Evolutionary conservation across 2,329 filamentous ascomycete species (phyloP), one percentile per base, ranked within the genome.

Genomic region (Trichothecium sympodiale): DNA sequence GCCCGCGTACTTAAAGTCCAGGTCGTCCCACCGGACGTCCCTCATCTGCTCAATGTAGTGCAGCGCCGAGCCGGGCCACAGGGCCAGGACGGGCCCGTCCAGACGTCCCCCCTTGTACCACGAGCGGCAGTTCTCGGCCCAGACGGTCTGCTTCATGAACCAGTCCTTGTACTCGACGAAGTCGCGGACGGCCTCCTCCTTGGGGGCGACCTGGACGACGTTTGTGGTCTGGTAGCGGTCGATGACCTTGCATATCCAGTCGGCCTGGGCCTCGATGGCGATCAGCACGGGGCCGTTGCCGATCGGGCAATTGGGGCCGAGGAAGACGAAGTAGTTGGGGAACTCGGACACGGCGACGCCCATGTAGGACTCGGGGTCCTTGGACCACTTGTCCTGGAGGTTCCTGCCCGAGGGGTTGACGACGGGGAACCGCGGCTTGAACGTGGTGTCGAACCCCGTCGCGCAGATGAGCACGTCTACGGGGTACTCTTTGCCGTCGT

Each of bases 381-480:
- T 44, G 55, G 39, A 46, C 66, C 70, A 71, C 13, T 47, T 54
- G 27, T 71, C 62, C 41, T 67, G 67, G 23, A 75, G 55, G 41
- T 72, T 67, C 8, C 52, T 42, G 14, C 67, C 68, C n/a, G 57
- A 45, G 16, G 62, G 56, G 8, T 67, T 68, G 5, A 67, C 49
- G 14, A 74, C 50, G 1, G 67, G 68, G 40, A 71, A 74, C 1
- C 64, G 58, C 3, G 70, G 69, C 7, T 58, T 49, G 47, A 72
- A 74, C 1, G 65, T 69, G 5, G 64, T 64, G 43, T 74, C 63
- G 45, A 73, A 75, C 2, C 71, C 70, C 0, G 70, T 74, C n/a
- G 71, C 71, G 40, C 69, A 73, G 33, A 77, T 59, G 16, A 78
- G 64, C 10, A 62, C 61, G 45, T 78, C 74, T 12, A 72, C 62